Percentiles rank a stretch among this genome's conserved stretches.
Conservation (phyloP, 1,284 basidiomycete species). For the Papiliotrema fonsecae region DNA sequence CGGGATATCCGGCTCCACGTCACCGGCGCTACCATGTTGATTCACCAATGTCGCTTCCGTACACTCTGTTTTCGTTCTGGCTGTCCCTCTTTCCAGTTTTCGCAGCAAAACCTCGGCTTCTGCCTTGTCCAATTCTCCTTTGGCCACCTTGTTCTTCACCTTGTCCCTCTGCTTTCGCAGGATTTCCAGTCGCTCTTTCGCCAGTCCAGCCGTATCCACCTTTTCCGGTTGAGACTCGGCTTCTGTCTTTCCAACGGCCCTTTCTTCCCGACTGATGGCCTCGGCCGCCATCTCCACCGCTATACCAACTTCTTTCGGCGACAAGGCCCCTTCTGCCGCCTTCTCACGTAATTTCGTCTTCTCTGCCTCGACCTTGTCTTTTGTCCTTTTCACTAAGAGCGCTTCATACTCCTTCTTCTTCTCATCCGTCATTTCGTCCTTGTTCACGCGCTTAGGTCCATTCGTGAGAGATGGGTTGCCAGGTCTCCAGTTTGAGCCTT, state of each 20-base stretch:
- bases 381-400: neutral
- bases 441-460: neutral
- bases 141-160: neutral
- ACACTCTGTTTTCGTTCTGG: neutral
- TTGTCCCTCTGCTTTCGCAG: neutral
- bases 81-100: neutral
- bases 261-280: too few relatives aligned
- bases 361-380: neutral
- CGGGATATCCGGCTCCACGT: too few relatives aligned
- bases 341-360: neutral
- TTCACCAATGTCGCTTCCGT: too few relatives aligned
- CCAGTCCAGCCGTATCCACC: neutral
- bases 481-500: neutral
- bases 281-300: neutral
- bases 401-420: neutral
- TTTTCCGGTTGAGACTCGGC: neutral
- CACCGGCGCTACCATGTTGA: too few relatives aligned
- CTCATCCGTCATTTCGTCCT: neutral
- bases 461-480: neutral
- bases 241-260: too few relatives aligned
- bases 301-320: neutral
- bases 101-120: neutral
- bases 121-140: conserved; percentile 1
- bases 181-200: neutral
- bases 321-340: neutral